These are phyloP conservation scores for Aristolochia californica DNA, from an alignment of 164 flowering plant genomes.

Conservation along the genomic window DNA sequence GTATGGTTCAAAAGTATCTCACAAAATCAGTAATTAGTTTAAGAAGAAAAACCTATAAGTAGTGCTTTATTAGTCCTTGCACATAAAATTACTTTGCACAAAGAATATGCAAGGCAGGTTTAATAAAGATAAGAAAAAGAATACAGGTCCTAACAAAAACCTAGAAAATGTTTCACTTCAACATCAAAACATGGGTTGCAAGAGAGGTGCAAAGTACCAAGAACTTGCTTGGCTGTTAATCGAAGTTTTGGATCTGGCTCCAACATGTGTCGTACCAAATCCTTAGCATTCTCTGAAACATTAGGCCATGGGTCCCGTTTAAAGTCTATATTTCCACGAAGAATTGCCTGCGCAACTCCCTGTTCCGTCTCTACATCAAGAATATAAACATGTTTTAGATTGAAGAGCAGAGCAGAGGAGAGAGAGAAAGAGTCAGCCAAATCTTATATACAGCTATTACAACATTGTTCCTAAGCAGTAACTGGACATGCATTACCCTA, in stretches of 20 bases:
- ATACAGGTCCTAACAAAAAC: no score
- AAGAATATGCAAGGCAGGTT: no score
- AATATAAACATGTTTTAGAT: background rate
- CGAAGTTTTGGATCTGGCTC: constrained; percentile 90
- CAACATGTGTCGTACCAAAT: constrained; percentile 79
- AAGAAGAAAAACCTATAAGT: no score
- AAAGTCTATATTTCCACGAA: constrained; percentile 83
- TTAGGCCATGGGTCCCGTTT: constrained; percentile 95
- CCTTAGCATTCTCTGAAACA: constrained; percentile 83
- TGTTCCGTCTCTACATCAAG: constrained; percentile 74
- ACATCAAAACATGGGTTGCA: no score
- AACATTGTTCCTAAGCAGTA: background rate
- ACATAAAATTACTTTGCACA: no score
- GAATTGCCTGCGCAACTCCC: constrained; percentile 95
- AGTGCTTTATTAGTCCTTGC: no score
- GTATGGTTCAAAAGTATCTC: no score
- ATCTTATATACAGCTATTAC: no score
- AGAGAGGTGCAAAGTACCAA: constrained; percentile 38
- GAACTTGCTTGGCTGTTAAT: constrained; percentile 79
- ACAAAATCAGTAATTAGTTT: no score
- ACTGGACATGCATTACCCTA: background rate
- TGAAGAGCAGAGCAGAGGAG: background rate
- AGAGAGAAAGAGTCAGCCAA: background rate
- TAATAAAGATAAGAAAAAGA: no score
- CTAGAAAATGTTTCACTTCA: no score